Conservation (phyloP, 2,329 filamentous ascomycete genomes). For the Colletotrichum aenigma region DNA sequence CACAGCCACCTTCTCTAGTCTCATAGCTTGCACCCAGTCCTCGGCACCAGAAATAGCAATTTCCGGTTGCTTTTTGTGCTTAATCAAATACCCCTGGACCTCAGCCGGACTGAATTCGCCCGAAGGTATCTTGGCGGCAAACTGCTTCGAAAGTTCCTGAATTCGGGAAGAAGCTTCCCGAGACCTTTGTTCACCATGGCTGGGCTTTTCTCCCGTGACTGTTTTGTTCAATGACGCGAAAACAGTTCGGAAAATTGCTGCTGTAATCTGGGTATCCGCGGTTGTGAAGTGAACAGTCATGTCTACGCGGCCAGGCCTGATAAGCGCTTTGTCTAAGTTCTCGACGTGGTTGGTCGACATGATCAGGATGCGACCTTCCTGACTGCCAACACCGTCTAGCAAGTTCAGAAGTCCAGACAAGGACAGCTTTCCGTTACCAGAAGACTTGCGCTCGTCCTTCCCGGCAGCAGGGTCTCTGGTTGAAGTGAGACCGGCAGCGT, state of each 20-base stretch:
- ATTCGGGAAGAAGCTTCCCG: background rate
- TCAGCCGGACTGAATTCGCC: background rate
- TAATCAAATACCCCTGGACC: background rate
- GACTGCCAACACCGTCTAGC: slow-evolving; percentile 79
- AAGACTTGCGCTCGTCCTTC: background rate
- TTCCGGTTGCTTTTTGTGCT: background rate
- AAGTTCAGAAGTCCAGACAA: slow-evolving; percentile 81
- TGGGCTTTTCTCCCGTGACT: background rate
- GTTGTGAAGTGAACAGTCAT: slow-evolving; percentile 37
- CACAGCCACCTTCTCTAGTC: background rate
- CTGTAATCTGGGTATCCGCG: background rate
- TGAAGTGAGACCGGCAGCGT: background rate
- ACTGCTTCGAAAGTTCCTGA: background rate
- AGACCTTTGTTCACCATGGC: fast-evolving
- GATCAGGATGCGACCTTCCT: slow-evolving; percentile 78
- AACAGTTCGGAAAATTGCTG: background rate
- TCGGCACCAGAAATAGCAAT: background rate
- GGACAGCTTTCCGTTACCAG: slow-evolving; percentile 38
- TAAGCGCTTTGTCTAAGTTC: slow-evolving; percentile 72
- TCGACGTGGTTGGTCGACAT: slow-evolving; percentile 83
- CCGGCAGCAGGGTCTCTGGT: background rate
- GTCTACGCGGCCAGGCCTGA: slow-evolving; percentile 75
- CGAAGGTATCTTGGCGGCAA: background rate
- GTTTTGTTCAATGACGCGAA: background rate
- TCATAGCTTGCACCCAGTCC: background rate